These are phyloP conservation scores for Artemisia tridentata DNA, from an alignment of 129 eudicot species.

Conservation along the genomic window DNA sequence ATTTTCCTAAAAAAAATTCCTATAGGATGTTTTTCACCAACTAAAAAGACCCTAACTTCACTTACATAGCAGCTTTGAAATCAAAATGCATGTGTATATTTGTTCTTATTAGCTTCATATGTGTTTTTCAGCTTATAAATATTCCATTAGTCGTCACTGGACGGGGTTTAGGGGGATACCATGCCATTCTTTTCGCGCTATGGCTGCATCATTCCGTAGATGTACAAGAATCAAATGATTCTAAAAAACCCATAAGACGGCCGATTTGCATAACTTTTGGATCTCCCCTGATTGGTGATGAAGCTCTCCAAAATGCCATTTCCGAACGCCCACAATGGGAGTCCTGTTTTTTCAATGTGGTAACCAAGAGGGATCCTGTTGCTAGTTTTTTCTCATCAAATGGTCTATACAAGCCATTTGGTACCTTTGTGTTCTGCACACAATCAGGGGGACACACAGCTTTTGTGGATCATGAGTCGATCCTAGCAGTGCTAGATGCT, in stretches of 20 bases:
- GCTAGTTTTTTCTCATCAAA: constrained; percentile 27
- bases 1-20: no score
- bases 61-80: no score
- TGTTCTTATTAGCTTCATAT: background rate
- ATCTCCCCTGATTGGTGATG: constrained; percentile 53
- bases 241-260: constrained; percentile 9
- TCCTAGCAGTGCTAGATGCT: constrained; percentile 28
- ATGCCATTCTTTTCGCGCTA: constrained; percentile 49
- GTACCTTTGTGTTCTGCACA: constrained; percentile 40
- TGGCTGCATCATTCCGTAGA: constrained; percentile 35
- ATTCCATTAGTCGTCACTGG: constrained; percentile 43
- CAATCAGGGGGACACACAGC: constrained; percentile 40
- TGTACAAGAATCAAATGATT: constrained; percentile 17
- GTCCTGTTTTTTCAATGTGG: constrained; percentile 46
- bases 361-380: constrained; percentile 38
- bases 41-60: no score
- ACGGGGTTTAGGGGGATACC: constrained; percentile 41
- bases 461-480: constrained; percentile 40
- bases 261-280: constrained; percentile 61
- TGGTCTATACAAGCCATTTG: constrained; percentile 46
- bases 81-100: no score
- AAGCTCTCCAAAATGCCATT: constrained; percentile 39
- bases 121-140: constrained; percentile 11
- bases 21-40: no score
- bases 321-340: constrained; percentile 52